phyloP scores from a whole-genome alignment of 495 filamentous ascomycete species.

The Neurospora sp. region DNA sequence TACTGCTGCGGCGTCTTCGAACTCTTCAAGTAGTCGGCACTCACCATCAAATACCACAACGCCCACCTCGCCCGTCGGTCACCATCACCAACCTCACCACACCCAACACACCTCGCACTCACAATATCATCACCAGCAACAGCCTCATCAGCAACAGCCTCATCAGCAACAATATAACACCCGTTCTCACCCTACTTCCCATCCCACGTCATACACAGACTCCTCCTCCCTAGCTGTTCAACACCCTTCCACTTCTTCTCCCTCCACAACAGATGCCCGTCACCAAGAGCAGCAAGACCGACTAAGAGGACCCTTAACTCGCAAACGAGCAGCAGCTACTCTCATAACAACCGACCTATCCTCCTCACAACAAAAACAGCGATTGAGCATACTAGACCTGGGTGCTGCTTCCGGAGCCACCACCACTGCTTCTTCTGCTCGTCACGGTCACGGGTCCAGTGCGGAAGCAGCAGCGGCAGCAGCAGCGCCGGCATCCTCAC shows the following conservation, averaged over 20 bases:
- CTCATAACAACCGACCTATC: neutral
- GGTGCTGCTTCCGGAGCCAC: too few species aligned
- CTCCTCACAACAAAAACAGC: neutral
- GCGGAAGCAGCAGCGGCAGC: too few species aligned
- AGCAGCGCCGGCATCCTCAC: too few species aligned
- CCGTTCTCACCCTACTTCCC: neutral
- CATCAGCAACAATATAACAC: neutral
- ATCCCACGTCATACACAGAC: neutral
- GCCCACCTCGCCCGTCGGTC: neutral
- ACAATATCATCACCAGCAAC: too few species aligned
- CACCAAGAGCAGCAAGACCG: neutral
- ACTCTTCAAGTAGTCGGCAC: neutral
- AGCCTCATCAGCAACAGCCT: neutral
- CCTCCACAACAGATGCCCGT: neutral
- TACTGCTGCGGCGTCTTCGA: neutral
- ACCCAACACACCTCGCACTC: too few species aligned
- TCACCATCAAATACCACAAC: neutral
- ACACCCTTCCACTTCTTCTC: neutral
- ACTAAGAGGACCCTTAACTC: constrained; percentile 16
- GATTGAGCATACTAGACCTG: neutral
- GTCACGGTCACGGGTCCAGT: too few species aligned
- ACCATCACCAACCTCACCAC: too few species aligned
- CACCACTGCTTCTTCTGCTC: too few species aligned
- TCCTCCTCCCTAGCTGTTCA: neutral
- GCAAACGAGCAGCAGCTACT: constrained; percentile 30